Conservation (phyloP, 768 basidiomycete genomes). For the Trametes maxima region DNA sequence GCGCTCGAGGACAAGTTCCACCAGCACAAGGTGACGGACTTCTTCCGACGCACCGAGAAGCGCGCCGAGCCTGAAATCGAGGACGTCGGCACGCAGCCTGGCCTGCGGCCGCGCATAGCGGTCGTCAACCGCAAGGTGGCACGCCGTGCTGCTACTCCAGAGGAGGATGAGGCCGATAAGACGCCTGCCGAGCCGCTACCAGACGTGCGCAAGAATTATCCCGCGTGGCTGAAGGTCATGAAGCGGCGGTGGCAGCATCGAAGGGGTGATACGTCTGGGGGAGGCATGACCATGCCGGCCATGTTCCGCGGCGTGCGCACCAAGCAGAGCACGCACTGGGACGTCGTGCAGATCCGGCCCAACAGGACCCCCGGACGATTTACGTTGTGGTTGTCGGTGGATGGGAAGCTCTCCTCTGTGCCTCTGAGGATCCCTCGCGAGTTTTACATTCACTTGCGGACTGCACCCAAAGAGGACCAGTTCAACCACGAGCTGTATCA, state of each 20-base stretch:
- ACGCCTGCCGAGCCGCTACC: conserved; percentile 49
- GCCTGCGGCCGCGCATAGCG: conserved; percentile 47
- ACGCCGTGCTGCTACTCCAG: conserved; percentile 45
- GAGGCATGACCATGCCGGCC: conserved; percentile 52
- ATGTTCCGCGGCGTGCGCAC: conserved; percentile 72
- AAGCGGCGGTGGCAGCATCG: conserved; percentile 74
- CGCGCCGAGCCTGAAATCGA: conserved; percentile 37
- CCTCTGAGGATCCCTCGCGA: conserved; percentile 86
- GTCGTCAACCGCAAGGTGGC: conserved; percentile 53
- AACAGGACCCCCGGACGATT: conserved; percentile 81
- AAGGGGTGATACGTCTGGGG: conserved; percentile 50
- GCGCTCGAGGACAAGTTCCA: conserved; percentile 94
- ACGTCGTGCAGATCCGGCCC: conserved; percentile 86
- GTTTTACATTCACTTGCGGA: conserved; percentile 91
- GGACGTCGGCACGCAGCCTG: conserved; percentile 10
- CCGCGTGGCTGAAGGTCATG: conserved; percentile 77
- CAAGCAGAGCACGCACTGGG: conserved; percentile 72
- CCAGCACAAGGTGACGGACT: conserved; percentile 96
- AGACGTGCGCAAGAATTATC: conserved; percentile 65
- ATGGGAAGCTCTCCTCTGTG: conserved; percentile 75
- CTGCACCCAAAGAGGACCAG: conserved; percentile 58
- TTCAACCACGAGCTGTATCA: conserved; percentile 74
- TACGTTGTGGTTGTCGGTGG: conserved; percentile 84
- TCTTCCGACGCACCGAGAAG: conserved; percentile 61
- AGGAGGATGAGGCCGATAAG: conserved; percentile 37